Conservation (phyloP, 2,329 filamentous ascomycete species). For the Sporothrix protearum region DNA sequence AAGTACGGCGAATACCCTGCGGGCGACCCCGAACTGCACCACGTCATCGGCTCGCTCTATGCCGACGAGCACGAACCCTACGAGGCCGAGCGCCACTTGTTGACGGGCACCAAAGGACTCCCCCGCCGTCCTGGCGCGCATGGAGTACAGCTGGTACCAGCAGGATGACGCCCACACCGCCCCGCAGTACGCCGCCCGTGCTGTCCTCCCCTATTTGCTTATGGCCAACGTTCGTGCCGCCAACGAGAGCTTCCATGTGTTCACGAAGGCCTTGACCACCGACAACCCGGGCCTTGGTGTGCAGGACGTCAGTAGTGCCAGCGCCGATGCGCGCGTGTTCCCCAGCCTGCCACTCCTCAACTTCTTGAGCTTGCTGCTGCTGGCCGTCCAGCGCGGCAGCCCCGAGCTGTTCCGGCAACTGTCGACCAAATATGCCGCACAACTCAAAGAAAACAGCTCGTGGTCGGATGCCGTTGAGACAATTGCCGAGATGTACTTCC, state of each 20-base stretch:
- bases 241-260: slow-evolving; percentile 74
- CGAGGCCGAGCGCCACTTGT: slow-evolving; percentile 86
- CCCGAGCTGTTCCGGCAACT: slow-evolving; percentile 80
- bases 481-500: slow-evolving; percentile 96
- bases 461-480: slow-evolving; percentile 83
- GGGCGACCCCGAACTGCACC: slow-evolving; percentile 91
- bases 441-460: slow-evolving; percentile 70
- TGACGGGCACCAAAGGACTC: slow-evolving; percentile 89
- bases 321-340: slow-evolving; percentile 75
- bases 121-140: slow-evolving; percentile 69
- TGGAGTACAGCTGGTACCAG: slow-evolving; percentile 93
- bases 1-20: slow-evolving; percentile 83
- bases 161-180: slow-evolving; percentile 85
- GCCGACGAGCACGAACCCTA: slow-evolving; percentile 92
- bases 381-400: slow-evolving; percentile 75
- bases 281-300: slow-evolving; percentile 59
- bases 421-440: slow-evolving; percentile 71
- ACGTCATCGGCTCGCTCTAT: slow-evolving; percentile 81
- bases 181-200: slow-evolving; percentile 78
- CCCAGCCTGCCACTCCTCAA: slow-evolving; percentile 91
- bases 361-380: slow-evolving; percentile 79
- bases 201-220: slow-evolving; percentile 85
- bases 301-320: slow-evolving; percentile 74
- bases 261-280: slow-evolving; percentile 62
- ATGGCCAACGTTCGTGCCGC: slow-evolving; percentile 87